Evolutionary conservation across 1,284 basidiomycete genomes (phyloP).

Genomic region (Vanrija pseudolonga): DNA sequence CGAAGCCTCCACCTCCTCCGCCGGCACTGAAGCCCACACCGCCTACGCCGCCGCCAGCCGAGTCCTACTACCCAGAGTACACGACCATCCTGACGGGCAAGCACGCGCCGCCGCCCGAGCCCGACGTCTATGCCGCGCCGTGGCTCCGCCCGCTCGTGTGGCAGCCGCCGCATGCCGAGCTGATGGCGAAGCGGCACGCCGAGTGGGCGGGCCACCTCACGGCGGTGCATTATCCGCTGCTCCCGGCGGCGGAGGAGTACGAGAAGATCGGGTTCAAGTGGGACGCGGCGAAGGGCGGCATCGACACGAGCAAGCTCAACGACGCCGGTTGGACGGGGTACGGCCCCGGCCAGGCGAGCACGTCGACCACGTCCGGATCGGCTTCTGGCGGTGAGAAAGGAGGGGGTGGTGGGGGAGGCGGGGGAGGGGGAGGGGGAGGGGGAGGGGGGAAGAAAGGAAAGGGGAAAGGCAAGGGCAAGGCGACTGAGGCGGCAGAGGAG

Average conservation of each 20-base stretch:
- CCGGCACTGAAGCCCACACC: not conserved
- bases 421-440: conserved; percentile 6
- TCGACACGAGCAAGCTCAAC: conserved; percentile 1
- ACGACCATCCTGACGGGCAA: conserved; percentile 13
- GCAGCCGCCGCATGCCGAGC: conserved; percentile 3
- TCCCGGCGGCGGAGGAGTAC: conserved; percentile 30
- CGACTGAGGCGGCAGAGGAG: conserved; percentile 1
- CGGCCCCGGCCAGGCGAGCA: conserved; percentile 28
- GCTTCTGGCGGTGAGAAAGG: not conserved
- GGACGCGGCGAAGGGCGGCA: conserved; percentile 6
- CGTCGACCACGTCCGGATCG: conserved; percentile 1
- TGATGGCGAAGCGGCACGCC: conserved; percentile 18
- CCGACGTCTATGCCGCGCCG: not conserved
- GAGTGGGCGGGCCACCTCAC: conserved; percentile 21
- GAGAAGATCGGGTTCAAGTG: conserved; percentile 7
- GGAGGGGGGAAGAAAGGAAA: conserved; percentile 12
- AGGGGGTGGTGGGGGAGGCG: conserved; percentile 4
- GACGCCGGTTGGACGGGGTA: conserved; percentile 32
- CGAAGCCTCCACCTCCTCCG: not conserved
- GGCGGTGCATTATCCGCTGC: conserved; percentile 30
- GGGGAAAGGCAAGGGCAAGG: conserved; percentile 2
- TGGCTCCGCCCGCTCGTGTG: conserved; percentile 2
- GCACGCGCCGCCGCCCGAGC: not conserved
- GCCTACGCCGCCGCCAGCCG: conserved; percentile 11
- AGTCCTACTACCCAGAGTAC: conserved; percentile 36